phyloP scores from a whole-genome alignment of 768 basidiomycete species.

The Kwoniella heveanensis region DNA sequence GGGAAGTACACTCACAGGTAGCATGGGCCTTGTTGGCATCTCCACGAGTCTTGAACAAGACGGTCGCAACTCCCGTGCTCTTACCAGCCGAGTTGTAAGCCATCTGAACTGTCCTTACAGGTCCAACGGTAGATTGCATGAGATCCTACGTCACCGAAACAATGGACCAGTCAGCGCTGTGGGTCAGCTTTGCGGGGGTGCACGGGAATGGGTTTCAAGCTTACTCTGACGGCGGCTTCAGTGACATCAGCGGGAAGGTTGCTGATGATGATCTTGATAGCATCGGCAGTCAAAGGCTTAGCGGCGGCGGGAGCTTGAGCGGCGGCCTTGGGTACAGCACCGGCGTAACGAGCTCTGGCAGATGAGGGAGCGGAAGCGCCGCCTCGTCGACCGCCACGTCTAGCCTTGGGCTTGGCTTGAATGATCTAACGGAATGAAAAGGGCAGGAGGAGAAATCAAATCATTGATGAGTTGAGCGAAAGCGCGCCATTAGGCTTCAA shows the following conservation, averaged over 20 bases:
- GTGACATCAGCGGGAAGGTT: constrained; percentile 92
- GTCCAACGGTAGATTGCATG: constrained; percentile 86
- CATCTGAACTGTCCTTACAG: constrained; percentile 78
- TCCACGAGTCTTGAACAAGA: constrained; percentile 81
- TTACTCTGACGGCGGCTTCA: constrained; percentile 87
- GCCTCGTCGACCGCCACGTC: constrained; percentile 37
- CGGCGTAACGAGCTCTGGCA: constrained; percentile 54
- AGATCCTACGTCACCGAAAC: too few species aligned
- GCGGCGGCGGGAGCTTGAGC: constrained; percentile 27
- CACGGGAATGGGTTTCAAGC: constrained; percentile 37
- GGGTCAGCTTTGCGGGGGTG: background rate
- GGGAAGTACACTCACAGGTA: constrained; percentile 61
- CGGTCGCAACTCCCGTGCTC: constrained; percentile 86
- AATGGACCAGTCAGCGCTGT: constrained; percentile 1
- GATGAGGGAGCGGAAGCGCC: constrained; percentile 38
- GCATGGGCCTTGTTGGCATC: constrained; percentile 89
- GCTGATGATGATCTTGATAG: constrained; percentile 93
- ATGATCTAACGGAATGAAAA: constrained; percentile 44
- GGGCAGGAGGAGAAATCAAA: constrained; percentile 2
- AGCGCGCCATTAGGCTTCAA: background rate
- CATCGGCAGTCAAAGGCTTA: constrained; percentile 48
- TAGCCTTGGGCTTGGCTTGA: constrained; percentile 39
- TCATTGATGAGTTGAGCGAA: constrained; percentile 9
- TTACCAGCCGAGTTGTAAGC: constrained; percentile 81
- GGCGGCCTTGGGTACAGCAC: constrained; percentile 54